phyloP scores from a whole-genome alignment of 208 protist genomes.

The Acanthamoeba healyi region DNA sequence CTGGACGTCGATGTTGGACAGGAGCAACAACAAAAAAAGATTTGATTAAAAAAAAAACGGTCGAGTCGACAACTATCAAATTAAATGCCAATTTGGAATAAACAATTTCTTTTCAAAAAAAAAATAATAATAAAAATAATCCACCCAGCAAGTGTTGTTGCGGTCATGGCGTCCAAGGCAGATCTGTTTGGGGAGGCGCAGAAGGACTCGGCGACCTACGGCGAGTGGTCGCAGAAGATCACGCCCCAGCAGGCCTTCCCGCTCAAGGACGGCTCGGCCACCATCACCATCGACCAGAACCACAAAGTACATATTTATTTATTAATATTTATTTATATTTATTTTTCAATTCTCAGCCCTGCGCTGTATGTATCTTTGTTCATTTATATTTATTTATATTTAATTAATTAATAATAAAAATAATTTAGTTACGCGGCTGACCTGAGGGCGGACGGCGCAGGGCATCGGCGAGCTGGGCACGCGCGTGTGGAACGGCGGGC shows the following conservation, averaged over 20 bases:
- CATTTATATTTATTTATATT: no score
- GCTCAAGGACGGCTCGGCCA: slow-evolving; percentile 56
- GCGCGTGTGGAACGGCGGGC: slow-evolving; percentile 70
- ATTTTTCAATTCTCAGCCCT: background rate
- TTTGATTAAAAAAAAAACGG: background rate
- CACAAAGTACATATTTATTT: slow-evolving; percentile 31
- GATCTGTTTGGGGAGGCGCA: slow-evolving; percentile 71
- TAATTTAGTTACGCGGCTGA: no score
- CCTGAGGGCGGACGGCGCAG: background rate
- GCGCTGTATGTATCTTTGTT: no score
- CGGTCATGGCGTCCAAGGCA: background rate
- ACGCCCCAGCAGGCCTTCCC: slow-evolving; percentile 53
- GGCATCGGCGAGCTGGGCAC: slow-evolving; percentile 57
- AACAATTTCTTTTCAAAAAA: background rate
- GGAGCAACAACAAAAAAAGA: no score
- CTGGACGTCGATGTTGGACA: background rate
- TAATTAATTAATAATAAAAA: no score
- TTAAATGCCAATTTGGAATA: background rate
- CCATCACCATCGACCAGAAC: slow-evolving; percentile 70
- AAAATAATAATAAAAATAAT: background rate
- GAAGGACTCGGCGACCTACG: slow-evolving; percentile 59
- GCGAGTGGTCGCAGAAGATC: slow-evolving; percentile 32
- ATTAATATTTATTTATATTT: background rate
- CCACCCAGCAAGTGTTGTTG: no score
- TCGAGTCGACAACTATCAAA: no score